These are phyloP conservation scores for Schizothecium vesticola DNA, from an alignment of 495 filamentous ascomycete genomes.

Conservation along the genomic window DNA sequence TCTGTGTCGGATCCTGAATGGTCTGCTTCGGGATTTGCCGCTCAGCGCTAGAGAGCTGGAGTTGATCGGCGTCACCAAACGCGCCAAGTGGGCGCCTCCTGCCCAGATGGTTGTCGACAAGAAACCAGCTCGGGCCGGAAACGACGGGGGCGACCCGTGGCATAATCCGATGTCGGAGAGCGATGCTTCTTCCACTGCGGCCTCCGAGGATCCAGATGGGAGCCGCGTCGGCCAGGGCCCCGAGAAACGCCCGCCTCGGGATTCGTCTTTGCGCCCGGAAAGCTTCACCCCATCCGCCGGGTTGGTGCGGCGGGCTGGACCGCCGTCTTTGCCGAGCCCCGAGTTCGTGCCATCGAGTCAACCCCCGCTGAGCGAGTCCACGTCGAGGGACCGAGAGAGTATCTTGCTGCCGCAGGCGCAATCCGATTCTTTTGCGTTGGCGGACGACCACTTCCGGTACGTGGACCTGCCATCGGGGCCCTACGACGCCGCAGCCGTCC, in stretches of 20 bases:
- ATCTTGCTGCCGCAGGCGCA: neutral
- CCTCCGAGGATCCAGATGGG: neutral
- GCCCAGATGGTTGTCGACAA: neutral
- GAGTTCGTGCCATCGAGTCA: neutral
- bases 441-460: neutral
- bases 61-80: constrained; percentile 20
- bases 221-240: neutral
- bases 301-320: neutral
- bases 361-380: neutral
- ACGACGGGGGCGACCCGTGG: neutral
- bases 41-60: constrained; percentile 21
- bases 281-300: neutral
- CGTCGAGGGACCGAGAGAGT: neutral
- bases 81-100: constrained; percentile 1
- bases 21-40: constrained; percentile 21
- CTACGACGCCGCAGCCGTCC: neutral
- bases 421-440: neutral
- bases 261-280: neutral
- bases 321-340: neutral
- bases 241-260: neutral
- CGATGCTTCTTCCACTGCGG: neutral
- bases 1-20: constrained; percentile 27
- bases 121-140: neutral
- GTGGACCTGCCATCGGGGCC: neutral
- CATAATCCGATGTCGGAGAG: neutral